phyloP scores from a whole-genome alignment of 495 filamentous ascomycete genomes.

The Annulohypoxylon bovei region DNA sequence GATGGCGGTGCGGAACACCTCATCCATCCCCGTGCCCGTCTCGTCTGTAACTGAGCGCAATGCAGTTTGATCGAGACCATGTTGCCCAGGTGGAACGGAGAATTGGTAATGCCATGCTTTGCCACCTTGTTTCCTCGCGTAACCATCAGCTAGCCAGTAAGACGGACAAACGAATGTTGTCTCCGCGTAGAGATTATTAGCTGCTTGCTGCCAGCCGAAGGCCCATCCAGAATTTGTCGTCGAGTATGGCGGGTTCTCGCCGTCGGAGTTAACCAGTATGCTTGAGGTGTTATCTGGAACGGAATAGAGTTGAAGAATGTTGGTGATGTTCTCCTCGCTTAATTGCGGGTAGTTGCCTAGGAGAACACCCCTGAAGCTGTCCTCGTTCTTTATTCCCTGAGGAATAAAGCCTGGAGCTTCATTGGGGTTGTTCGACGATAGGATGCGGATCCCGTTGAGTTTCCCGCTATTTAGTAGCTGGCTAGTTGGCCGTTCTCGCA shows the following conservation, averaged over 20 bases:
- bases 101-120: constrained; percentile 68
- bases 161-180: constrained; percentile 68
- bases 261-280: constrained; percentile 42
- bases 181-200: constrained; percentile 66
- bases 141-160: constrained; percentile 70
- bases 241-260: constrained; percentile 43
- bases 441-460: constrained; percentile 47
- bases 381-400: constrained; percentile 59
- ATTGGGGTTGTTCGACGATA: constrained; percentile 39
- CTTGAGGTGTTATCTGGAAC: constrained; percentile 42
- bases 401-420: constrained; percentile 58
- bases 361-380: constrained; percentile 57
- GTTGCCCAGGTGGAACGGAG: constrained; percentile 63
- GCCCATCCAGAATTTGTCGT: constrained; percentile 45
- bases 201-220: constrained; percentile 47
- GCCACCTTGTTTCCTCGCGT: constrained; percentile 38
- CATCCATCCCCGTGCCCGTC: constrained; percentile 29
- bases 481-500: constrained; percentile 39
- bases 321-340: constrained; percentile 55
- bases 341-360: constrained; percentile 60
- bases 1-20: constrained; percentile 44
- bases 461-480: constrained; percentile 60
- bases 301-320: constrained; percentile 57
- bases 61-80: constrained; percentile 61
- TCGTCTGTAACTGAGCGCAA: constrained; percentile 26